Percentiles rank a stretch among this genome's conserved stretches.
phyloP scores from a whole-genome alignment of 176 grass and related monocot genomes.

The Calamus simplicifolius region DNA sequence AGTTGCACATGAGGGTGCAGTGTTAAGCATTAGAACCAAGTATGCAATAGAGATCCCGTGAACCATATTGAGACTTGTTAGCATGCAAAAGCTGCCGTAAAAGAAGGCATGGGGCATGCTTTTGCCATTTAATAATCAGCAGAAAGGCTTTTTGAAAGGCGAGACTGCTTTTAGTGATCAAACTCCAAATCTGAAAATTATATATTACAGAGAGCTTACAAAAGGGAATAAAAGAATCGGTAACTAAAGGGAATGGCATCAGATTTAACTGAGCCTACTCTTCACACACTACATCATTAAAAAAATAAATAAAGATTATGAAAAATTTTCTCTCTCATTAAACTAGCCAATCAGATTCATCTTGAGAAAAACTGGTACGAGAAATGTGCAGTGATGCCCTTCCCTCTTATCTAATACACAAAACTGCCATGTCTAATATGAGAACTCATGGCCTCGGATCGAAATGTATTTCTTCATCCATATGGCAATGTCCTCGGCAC shows the following conservation, averaged over 20 bases:
- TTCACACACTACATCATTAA: neutral
- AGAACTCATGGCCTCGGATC: constrained; percentile 80
- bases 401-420: neutral
- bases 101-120: too few relatives aligned
- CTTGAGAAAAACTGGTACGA: neutral
- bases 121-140: too few relatives aligned
- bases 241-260: neutral
- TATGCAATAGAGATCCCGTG: too few relatives aligned
- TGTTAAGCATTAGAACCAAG: too few relatives aligned
- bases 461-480: constrained; percentile 98
- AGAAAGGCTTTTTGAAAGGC: too few relatives aligned
- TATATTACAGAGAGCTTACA: neutral
- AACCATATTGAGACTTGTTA: too few relatives aligned
- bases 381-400: neutral
- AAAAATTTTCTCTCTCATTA: neutral
- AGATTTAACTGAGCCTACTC: neutral
- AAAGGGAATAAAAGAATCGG: constrained; percentile 2
- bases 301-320: neutral
- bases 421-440: constrained; percentile 42
- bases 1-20: too few relatives aligned
- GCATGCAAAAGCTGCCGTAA: too few relatives aligned
- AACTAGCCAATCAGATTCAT: neutral
- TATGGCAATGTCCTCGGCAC: constrained; percentile 81
- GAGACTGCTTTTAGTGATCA: too few relatives aligned
- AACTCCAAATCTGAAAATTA: too few relatives aligned